A percentile compares a stretch with the other conserved stretches of the same genome.
Conservation (phyloP, 805 yeast genomes). For the Ogataea degrootiae region DNA sequence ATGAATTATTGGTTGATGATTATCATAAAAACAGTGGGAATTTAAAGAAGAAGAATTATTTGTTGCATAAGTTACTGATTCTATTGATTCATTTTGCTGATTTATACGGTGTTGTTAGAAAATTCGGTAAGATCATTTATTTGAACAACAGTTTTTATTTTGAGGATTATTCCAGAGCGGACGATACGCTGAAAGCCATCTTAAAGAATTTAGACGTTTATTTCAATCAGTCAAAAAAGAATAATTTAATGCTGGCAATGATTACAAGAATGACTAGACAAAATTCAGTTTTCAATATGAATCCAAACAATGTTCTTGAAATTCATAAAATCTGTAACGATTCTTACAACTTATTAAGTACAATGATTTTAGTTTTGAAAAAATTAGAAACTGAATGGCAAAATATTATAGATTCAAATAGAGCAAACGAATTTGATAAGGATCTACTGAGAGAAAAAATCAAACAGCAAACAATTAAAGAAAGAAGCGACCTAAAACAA, state of each 20-base stretch:
- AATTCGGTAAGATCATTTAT: slow-evolving; percentile 43
- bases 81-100: slow-evolving; percentile 45
- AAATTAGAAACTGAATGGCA: slow-evolving; percentile 39
- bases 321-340: slow-evolving; percentile 39
- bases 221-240: slow-evolving; percentile 41
- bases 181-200: slow-evolving; percentile 22
- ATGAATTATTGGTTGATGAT: slow-evolving; percentile 11
- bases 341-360: slow-evolving; percentile 29
- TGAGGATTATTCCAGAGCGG: slow-evolving; percentile 31
- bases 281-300: slow-evolving; percentile 32
- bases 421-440: slow-evolving; percentile 39
- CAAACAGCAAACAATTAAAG: slow-evolving; percentile 18
- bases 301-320: slow-evolving; percentile 34
- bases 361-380: slow-evolving; percentile 29
- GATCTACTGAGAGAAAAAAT: slow-evolving; percentile 23
- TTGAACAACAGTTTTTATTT: slow-evolving; percentile 42
- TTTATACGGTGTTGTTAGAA: slow-evolving; percentile 41
- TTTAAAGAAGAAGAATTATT: not conserved
- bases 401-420: slow-evolving; percentile 22
- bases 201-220: slow-evolving; percentile 19
- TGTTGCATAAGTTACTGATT: slow-evolving; percentile 38
- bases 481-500: slow-evolving; percentile 15
- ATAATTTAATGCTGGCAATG: slow-evolving; percentile 43
- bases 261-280: slow-evolving; percentile 42
- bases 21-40: too few species aligned